phyloP scores from a whole-genome alignment of 2,329 filamentous ascomycete species.

The Verticillium tricorpus region DNA sequence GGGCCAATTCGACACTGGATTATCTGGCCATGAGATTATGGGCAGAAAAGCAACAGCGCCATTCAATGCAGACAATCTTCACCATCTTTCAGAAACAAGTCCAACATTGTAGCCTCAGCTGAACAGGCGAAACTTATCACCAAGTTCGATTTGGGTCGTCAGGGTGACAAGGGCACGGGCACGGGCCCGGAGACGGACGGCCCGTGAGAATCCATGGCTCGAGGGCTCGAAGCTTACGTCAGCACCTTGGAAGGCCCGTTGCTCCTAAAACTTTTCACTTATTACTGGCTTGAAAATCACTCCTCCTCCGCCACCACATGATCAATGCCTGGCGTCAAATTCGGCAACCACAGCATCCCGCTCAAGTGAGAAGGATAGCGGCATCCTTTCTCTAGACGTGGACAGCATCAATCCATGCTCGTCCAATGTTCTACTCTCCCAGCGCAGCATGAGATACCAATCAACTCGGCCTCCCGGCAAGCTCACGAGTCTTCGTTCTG shows the following conservation, averaged over 20 bases:
- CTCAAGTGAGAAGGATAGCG: background rate
- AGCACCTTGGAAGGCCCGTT: background rate
- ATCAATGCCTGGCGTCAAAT: background rate
- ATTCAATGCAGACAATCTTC: too few species aligned
- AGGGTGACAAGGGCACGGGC: too few species aligned
- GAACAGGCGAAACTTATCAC: too few species aligned
- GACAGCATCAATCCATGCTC: background rate
- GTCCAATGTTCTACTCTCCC: background rate
- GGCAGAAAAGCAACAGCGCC: too few species aligned
- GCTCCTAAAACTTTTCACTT: background rate
- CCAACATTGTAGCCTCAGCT: too few species aligned
- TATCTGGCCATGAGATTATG: too few species aligned
- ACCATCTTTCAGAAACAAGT: too few species aligned
- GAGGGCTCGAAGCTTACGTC: background rate
- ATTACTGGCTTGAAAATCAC: background rate
- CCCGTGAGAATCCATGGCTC: background rate
- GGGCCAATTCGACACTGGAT: too few species aligned
- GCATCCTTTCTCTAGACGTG: background rate
- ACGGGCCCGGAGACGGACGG: background rate
- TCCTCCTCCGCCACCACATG: background rate
- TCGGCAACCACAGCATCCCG: background rate
- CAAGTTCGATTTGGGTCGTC: too few species aligned
- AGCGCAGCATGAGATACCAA: background rate
- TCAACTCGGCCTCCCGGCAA: background rate
- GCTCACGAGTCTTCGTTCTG: constrained; percentile 9